phyloP scores from a whole-genome alignment of 1,139 yeast species.

The Komagataea norvegica region DNA sequence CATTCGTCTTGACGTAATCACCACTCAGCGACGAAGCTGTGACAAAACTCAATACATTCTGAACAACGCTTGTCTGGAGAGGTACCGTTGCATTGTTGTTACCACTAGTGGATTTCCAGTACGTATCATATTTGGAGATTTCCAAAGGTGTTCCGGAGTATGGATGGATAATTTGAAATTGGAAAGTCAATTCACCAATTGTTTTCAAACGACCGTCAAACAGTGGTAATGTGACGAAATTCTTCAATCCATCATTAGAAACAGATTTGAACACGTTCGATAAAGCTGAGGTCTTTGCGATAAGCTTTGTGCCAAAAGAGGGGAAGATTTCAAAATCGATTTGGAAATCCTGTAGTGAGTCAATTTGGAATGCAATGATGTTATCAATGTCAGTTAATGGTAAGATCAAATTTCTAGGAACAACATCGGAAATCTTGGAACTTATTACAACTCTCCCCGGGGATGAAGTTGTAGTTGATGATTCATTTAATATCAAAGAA shows the following conservation, averaged over 20 bases:
- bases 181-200: constrained; percentile 75
- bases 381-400: constrained; percentile 74
- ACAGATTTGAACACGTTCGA: constrained; percentile 45
- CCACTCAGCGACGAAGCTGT: constrained; percentile 91
- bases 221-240: constrained; percentile 59
- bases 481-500: constrained; percentile 49
- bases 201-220: constrained; percentile 78
- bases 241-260: constrained; percentile 28
- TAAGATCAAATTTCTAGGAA: constrained; percentile 78
- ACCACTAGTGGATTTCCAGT: constrained; percentile 84
- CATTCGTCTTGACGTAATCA: constrained; percentile 63
- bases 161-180: constrained; percentile 85
- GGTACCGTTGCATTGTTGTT: constrained; percentile 26
- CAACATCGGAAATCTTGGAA: constrained; percentile 63
- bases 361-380: constrained; percentile 81
- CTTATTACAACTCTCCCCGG: constrained; percentile 75
- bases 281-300: constrained; percentile 83
- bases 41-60: constrained; percentile 59
- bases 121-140: constrained; percentile 89
- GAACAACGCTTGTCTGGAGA: constrained; percentile 12
- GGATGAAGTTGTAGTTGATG: constrained; percentile 40
- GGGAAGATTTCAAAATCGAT: constrained; percentile 92
- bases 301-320: constrained; percentile 85
- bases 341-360: constrained; percentile 68
- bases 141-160: constrained; percentile 81